phyloP scores from a whole-genome alignment of 2,329 filamentous ascomycete species.

The Penicillium sumatraense region DNA sequence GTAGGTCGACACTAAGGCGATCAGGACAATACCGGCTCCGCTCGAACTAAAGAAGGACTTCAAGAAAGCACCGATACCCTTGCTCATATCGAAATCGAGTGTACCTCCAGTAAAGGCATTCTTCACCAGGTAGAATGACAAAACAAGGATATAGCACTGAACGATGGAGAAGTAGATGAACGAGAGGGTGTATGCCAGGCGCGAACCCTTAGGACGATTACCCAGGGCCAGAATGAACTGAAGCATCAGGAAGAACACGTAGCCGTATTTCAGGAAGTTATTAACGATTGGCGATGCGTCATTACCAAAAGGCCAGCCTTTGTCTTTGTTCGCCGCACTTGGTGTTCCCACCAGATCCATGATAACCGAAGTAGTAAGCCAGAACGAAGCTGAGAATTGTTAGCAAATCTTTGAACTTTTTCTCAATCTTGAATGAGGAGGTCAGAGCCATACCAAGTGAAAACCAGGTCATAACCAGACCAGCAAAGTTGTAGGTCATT shows the following conservation, averaged over 20 bases:
- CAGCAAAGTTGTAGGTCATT: constrained; percentile 87
- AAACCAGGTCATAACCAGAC: constrained; percentile 90
- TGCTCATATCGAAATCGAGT: constrained; percentile 65
- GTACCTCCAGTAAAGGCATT: constrained; percentile 69
- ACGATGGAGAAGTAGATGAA: constrained; percentile 85
- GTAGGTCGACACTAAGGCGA: constrained; percentile 88
- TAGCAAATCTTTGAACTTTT: not conserved
- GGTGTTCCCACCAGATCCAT: constrained; percentile 33
- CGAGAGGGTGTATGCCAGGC: constrained; percentile 85
- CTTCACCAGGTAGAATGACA: constrained; percentile 84
- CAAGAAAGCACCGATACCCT: constrained; percentile 67
- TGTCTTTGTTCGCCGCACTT: constrained; percentile 21
- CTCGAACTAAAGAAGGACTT: constrained; percentile 77
- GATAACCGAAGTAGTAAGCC: constrained; percentile 31
- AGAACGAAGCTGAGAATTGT: constrained; percentile 26
- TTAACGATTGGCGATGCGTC: constrained; percentile 76
- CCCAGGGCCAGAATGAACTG: constrained; percentile 95
- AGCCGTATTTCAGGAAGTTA: constrained; percentile 84
- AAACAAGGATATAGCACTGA: constrained; percentile 83
- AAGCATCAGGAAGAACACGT: constrained; percentile 84
- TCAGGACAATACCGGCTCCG: constrained; percentile 84
- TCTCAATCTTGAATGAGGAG: not conserved
- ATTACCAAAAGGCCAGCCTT: constrained; percentile 30
- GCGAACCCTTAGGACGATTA: constrained; percentile 88
- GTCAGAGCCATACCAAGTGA: constrained; percentile 54